These are phyloP conservation scores for Diutina neorugosa DNA, from an alignment of 1,139 yeast species.

Conservation along the genomic window DNA sequence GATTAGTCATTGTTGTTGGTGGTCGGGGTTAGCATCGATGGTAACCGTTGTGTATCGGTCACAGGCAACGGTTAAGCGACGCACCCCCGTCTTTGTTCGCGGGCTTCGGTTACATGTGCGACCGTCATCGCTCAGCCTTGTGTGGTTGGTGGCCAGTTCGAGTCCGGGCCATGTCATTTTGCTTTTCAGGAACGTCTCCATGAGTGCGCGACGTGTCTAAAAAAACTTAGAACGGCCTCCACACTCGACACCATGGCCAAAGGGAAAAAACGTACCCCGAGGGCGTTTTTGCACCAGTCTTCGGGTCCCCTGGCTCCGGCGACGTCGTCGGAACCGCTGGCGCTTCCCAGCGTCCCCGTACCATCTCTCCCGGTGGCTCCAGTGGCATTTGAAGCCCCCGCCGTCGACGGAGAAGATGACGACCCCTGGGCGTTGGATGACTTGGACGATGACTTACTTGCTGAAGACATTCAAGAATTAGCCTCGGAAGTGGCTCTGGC, in stretches of 20 bases:
- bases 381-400: not conserved
- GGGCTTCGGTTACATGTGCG: not conserved
- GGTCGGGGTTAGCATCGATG: no score
- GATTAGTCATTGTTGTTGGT: not conserved
- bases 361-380: not conserved
- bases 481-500: not conserved
- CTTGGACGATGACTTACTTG: not conserved
- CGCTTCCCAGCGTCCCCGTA: not conserved
- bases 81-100: not conserved
- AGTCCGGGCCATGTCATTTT: not conserved
- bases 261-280: not conserved
- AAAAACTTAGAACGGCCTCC: not conserved
- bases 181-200: no score
- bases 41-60: no score
- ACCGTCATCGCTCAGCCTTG: no score
- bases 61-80: no score
- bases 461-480: not conserved
- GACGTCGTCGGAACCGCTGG: not conserved
- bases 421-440: slow-evolving; percentile 1
- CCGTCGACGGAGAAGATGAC: not conserved
- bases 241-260: not conserved
- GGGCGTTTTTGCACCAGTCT: not conserved
- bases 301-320: not conserved
- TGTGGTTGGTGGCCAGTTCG: no score
- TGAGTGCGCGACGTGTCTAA: not conserved